These are phyloP conservation scores for Teratosphaeria epicoccoides DNA, from an alignment of 2,329 filamentous ascomycete genomes.

Conservation along the genomic window DNA sequence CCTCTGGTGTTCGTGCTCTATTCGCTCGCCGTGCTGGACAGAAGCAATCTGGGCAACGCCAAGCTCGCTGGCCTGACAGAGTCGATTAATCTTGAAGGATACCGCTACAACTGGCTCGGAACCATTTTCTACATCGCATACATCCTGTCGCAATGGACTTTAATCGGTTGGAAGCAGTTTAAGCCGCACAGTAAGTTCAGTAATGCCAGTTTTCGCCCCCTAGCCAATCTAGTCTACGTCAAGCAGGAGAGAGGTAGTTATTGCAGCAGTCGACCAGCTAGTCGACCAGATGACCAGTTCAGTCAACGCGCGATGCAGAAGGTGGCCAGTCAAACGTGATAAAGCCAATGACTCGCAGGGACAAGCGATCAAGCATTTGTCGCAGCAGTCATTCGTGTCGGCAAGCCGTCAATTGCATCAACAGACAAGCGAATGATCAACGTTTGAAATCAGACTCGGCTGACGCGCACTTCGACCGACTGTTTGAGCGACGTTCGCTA, in stretches of 20 bases:
- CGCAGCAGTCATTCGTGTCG: too few species aligned
- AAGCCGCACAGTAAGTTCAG: conserved; percentile 9
- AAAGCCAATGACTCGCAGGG: too few species aligned
- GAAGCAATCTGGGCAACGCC: conserved; percentile 29
- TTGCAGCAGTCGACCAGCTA: too few species aligned
- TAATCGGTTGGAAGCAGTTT: conserved; percentile 36
- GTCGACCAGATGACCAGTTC: too few species aligned
- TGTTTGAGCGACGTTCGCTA: neutral
- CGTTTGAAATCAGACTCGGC: too few species aligned
- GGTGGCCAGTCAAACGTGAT: too few species aligned
- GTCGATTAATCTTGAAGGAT: conserved; percentile 25
- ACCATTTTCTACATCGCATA: conserved; percentile 52
- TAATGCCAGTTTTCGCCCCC: neutral
- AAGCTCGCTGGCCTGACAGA: conserved; percentile 28
- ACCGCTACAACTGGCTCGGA: conserved; percentile 41
- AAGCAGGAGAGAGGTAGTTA: neutral
- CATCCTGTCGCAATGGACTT: conserved; percentile 50
- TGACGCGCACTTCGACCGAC: too few species aligned
- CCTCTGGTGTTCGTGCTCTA: conserved; percentile 25
- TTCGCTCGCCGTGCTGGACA: conserved; percentile 22
- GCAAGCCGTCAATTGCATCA: too few species aligned
- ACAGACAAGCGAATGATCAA: too few species aligned
- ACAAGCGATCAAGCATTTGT: too few species aligned
- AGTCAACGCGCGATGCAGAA: too few species aligned
- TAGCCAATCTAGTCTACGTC: neutral